Percentiles rank a stretch among this genome's conserved stretches.
Evolutionary conservation across 2,329 filamentous ascomycete species (phyloP).

Genomic region (Ceratocystis ficicola): DNA sequence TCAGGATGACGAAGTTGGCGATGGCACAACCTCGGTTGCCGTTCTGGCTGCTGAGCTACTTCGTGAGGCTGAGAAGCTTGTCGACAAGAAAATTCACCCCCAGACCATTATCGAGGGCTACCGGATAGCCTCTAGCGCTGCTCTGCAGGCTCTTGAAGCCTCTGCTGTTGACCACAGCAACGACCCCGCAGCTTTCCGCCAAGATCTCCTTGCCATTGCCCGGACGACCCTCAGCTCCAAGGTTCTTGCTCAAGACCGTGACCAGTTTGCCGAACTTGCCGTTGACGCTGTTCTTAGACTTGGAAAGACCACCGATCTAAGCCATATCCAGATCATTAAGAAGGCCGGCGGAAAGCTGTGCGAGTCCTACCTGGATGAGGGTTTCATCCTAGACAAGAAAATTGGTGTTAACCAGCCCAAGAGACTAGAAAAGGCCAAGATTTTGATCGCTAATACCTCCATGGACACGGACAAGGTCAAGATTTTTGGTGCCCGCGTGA

Average conservation of each 20-base stretch:
- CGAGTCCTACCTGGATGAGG: constrained; percentile 94
- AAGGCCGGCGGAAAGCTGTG: constrained; percentile 95
- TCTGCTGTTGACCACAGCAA: constrained; percentile 83
- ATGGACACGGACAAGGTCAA: constrained; percentile 99
- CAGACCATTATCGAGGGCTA: constrained; percentile 99
- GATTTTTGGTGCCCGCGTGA: constrained; percentile 94
- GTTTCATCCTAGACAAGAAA: constrained; percentile 98
- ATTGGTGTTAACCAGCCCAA: constrained; percentile 98
- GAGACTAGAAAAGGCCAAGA: constrained; percentile 94
- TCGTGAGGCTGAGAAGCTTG: constrained; percentile 90
- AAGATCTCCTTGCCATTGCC: constrained; percentile 81
- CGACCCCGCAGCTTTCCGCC: constrained; percentile 69
- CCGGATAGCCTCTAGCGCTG: constrained; percentile 87
- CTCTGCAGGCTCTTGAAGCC: constrained; percentile 70
- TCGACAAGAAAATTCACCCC: constrained; percentile 96
- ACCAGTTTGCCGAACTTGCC: constrained; percentile 81
- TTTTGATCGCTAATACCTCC: constrained; percentile 90
- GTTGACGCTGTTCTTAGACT: constrained; percentile 84
- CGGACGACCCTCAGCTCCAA: constrained; percentile 95
- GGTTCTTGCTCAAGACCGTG: constrained; percentile 83
- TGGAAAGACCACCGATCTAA: constrained; percentile 82
- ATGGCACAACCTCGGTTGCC: constrained; percentile 95
- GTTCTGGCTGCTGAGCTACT: constrained; percentile 90
- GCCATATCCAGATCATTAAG: constrained; percentile 98
- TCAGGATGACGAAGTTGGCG: constrained; percentile 95